Evolutionary conservation across 2,329 filamentous ascomycete genomes (phyloP), one percentile per base, ranked within the genome.

Genomic region (Xylaria sp.): DNA sequence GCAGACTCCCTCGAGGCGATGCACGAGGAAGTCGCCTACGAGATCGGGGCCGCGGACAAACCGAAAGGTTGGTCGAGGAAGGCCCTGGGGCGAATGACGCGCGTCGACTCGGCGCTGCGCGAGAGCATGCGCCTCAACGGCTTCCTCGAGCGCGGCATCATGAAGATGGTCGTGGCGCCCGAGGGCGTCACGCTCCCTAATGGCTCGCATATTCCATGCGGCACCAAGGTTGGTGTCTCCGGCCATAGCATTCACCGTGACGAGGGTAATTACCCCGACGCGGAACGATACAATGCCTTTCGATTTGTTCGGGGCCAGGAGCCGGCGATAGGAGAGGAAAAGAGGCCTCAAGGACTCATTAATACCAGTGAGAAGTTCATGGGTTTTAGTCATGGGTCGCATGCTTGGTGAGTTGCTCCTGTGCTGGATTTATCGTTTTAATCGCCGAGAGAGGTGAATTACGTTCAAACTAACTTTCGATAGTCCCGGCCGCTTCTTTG

Each of bases 101-200:
- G 77, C 60, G 69, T 82, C 17, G 82, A 84, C 73, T 82, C 79
- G n/a, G 78, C 77, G 28, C 73, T 84, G 59, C 80, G 80, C 62
- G 83, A 85, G 73, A 81, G 78, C 33, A 76, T 83, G 60, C 79
- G 83, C 0, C 68, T 83, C 48, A 80, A 80, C 72, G 77, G 75
- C 10, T 80, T 83, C 69, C 74, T 81, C 57, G 78, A 80, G 38
- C 71, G 79, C 48, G 78, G 79, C 23, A 69, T 81, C 42, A 76
- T 77, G 73, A 80, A 80, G 68, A 73, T 74, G 68, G 79, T 81
- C 38, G 74, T 79, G n/a, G 76, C 78, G 6, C 75, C 70, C 0
- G 75, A 63, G 9, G 80, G 80, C 23, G 69, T 80, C 57, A 75
- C 72, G 2, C 70, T 81, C 9, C 80, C 79, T 1, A 73, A 77